Evolutionary conservation across 1,284 basidiomycete species (phyloP).

Genomic region (Leccinum proximum): DNA sequence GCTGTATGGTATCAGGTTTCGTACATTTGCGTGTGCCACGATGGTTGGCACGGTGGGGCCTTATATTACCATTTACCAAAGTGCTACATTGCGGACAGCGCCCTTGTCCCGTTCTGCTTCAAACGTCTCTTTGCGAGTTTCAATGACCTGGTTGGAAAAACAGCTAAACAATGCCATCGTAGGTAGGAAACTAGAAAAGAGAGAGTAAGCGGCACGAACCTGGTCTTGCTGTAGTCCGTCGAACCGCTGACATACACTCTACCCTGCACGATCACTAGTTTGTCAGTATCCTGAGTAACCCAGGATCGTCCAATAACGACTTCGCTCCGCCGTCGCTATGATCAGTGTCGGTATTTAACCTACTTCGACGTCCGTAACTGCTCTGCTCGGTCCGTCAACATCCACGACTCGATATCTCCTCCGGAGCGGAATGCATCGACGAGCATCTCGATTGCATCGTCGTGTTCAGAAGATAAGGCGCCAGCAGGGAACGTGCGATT

Average conservation of each 20-base stretch:
- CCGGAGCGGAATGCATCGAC: slow-evolving; percentile 34
- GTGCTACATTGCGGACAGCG: slow-evolving; percentile 19
- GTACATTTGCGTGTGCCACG: background rate
- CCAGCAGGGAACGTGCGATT: slow-evolving; percentile 26
- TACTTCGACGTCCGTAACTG: slow-evolving; percentile 21
- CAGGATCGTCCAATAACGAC: slow-evolving; percentile 20
- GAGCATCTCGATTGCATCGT: slow-evolving; percentile 40
- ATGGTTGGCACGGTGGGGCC: background rate
- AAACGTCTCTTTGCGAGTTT: slow-evolving; percentile 18
- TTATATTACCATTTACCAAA: slow-evolving; percentile 18
- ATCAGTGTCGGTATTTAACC: slow-evolving; percentile 22
- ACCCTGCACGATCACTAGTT: slow-evolving; percentile 42
- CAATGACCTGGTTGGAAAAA: slow-evolving; percentile 28
- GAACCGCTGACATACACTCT: slow-evolving; percentile 43
- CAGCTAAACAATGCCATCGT: slow-evolving; percentile 11
- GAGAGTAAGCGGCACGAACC: slow-evolving; percentile 26
- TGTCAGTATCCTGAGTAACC: slow-evolving; percentile 48
- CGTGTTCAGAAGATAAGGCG: slow-evolving; percentile 33
- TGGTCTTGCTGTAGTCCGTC: slow-evolving; percentile 35
- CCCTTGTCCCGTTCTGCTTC: slow-evolving; percentile 6
- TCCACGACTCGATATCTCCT: slow-evolving; percentile 36
- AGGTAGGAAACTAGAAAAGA: background rate
- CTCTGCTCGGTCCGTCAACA: slow-evolving; percentile 31
- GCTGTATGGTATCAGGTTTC: slow-evolving; percentile 31
- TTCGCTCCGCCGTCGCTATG: slow-evolving; percentile 7